Percentiles rank a stretch among this genome's conserved stretches.
Evolutionary conservation across 495 filamentous ascomycete genomes (phyloP).

Genomic region (Trichoderma asperelloides): DNA sequence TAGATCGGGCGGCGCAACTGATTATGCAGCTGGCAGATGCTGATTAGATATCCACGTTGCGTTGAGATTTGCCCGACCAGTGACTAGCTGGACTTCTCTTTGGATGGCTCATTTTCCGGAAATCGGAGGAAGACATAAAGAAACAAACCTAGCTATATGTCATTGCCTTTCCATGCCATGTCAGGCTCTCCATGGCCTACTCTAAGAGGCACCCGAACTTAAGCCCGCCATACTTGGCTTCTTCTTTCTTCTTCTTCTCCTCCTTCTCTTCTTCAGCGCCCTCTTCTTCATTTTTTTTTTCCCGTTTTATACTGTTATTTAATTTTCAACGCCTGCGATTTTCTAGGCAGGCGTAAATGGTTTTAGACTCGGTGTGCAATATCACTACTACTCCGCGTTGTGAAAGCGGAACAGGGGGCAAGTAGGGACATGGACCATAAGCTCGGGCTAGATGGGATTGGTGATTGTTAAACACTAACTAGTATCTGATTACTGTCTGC

Average conservation of each 20-base stretch:
- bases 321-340: neutral
- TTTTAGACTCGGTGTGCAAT: neutral
- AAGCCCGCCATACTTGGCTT: neutral
- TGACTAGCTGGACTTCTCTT: too few relatives aligned
- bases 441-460: neutral
- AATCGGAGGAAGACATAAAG: too few relatives aligned
- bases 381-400: neutral
- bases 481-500: neutral
- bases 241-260: neutral
- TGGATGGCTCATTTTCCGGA: too few relatives aligned
- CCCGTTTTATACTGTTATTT: neutral
- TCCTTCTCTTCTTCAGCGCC: neutral
- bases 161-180: too few relatives aligned
- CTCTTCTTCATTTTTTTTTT: neutral
- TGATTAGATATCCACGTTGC: slow-evolving; percentile 25
- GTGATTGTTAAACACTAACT: neutral
- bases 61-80: too few relatives aligned
- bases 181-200: too few relatives aligned
- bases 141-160: too few relatives aligned
- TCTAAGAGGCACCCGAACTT: too few relatives aligned
- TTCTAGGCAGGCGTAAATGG: neutral
- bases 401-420: neutral
- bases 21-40: slow-evolving; percentile 71
- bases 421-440: neutral
- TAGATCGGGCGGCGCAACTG: slow-evolving; percentile 61